Conservation (phyloP, 345 rosid species). For the Tarenaya hassleriana region DNA sequence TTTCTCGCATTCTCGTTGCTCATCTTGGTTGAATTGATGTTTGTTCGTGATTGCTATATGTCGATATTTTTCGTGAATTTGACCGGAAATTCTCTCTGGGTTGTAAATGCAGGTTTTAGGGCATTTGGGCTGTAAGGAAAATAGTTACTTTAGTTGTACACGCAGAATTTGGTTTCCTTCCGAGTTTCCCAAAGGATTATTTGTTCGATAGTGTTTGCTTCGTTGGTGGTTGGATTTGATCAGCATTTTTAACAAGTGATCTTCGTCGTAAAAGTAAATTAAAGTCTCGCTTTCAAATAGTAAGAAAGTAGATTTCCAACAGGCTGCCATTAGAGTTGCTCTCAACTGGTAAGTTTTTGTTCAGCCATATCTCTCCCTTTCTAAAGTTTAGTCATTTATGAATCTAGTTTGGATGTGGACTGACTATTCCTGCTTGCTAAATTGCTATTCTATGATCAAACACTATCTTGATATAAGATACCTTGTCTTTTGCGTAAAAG, state of each 20-base stretch:
- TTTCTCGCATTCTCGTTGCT: not conserved
- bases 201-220: conserved; percentile 24
- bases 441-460: conserved; percentile 8
- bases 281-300: conserved; percentile 37
- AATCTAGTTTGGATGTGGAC: conserved; percentile 3
- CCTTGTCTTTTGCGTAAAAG: not conserved
- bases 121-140: conserved; percentile 21
- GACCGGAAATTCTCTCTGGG: conserved; percentile 23
- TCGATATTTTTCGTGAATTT: not conserved
- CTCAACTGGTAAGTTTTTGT: conserved; percentile 42
- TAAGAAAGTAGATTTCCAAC: conserved; percentile 43
- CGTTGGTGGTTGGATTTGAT: conserved; percentile 33
- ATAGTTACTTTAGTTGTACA: conserved; percentile 27
- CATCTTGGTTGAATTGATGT: not conserved
- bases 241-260: conserved; percentile 28
- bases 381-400: not conserved
- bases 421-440: not conserved
- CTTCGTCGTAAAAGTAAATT: conserved; percentile 27
- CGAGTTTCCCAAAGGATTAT: conserved; percentile 25
- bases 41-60: not conserved
- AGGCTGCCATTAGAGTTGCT: conserved; percentile 37
- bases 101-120: conserved; percentile 46
- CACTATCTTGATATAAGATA: conserved; percentile 4
- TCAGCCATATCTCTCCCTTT: conserved; percentile 18
- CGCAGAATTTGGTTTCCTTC: conserved; percentile 29